Evolutionary conservation across 768 basidiomycete genomes (phyloP).

Genomic region (Pisolithus sp.): DNA sequence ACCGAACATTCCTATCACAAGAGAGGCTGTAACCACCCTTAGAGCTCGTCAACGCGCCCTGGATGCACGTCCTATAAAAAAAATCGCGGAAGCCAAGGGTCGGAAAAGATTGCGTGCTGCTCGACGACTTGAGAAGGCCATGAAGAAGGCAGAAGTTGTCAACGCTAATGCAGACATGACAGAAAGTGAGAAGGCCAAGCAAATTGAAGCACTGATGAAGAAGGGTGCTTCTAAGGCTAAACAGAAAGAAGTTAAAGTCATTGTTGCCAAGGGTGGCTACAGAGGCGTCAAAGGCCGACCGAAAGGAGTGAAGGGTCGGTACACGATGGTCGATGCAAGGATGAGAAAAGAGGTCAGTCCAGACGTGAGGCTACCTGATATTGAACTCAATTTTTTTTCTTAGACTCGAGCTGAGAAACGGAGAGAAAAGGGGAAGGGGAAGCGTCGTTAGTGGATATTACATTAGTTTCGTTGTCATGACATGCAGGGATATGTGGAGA

Average conservation of each 20-base stretch:
- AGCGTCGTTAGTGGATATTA: conserved; percentile 26
- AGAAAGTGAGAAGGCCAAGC: conserved; percentile 91
- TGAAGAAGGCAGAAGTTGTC: conserved; percentile 95
- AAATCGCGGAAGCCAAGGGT: conserved; percentile 97
- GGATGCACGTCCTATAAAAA: conserved; percentile 97
- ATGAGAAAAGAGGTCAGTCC: conserved; percentile 81
- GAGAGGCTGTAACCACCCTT: conserved; percentile 83
- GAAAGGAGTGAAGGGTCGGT: conserved; percentile 92
- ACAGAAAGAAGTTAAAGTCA: conserved; percentile 72
- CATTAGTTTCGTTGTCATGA: neutral
- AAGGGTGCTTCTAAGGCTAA: conserved; percentile 69
- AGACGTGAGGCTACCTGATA: neutral
- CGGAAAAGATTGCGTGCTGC: conserved; percentile 90
- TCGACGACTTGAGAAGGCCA: conserved; percentile 80
- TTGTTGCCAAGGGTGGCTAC: conserved; percentile 89
- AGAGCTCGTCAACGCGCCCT: conserved; percentile 88
- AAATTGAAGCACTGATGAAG: conserved; percentile 87
- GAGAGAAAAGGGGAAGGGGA: conserved; percentile 52
- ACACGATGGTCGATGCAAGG: conserved; percentile 88
- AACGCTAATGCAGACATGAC: conserved; percentile 82
- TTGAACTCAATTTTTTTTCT: neutral
- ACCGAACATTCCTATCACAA: conserved; percentile 92
- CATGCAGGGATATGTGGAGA: neutral
- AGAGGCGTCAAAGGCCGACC: conserved; percentile 89
- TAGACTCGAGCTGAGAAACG: conserved; percentile 82